phyloP scores from a whole-genome alignment of 495 filamentous ascomycete genomes.

The Letharia columbiana region DNA sequence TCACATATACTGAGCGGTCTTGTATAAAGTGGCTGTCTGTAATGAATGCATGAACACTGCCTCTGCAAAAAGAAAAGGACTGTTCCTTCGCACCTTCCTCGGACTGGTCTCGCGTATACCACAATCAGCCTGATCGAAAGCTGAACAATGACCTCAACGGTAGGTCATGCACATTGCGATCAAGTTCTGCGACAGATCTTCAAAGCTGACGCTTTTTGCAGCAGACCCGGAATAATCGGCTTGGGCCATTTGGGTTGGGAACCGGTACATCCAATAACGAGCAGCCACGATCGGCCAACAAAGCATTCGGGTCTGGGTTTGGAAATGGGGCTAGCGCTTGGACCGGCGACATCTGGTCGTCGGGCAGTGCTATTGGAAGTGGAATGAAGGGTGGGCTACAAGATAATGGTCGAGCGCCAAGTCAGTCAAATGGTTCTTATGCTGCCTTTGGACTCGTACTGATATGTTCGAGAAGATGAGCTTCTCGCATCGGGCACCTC shows the following conservation, averaged over 20 bases:
- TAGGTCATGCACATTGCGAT: slow-evolving; percentile 10
- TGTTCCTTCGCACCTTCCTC: background rate
- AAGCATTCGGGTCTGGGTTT: slow-evolving; percentile 38
- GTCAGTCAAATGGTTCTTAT: slow-evolving; percentile 10
- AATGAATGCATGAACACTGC: slow-evolving; percentile 6
- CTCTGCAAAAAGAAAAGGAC: slow-evolving; percentile 10
- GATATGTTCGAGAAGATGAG: slow-evolving; percentile 20
- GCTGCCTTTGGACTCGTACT: background rate
- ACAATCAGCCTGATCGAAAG: background rate
- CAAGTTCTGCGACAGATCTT: background rate
- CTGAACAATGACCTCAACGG: slow-evolving; percentile 24
- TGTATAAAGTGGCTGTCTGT: slow-evolving; percentile 8
- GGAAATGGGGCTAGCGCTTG: slow-evolving; percentile 43
- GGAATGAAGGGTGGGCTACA: slow-evolving; percentile 39
- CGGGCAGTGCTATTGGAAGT: slow-evolving; percentile 41
- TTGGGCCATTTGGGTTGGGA: slow-evolving; percentile 34
- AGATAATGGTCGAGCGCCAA: slow-evolving; percentile 21
- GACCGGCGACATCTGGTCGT: slow-evolving; percentile 51
- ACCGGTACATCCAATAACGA: slow-evolving; percentile 35
- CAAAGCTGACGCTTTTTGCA: slow-evolving; percentile 14
- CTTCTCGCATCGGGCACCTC: slow-evolving; percentile 1
- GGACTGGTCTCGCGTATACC: slow-evolving; percentile 7
- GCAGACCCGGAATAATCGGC: slow-evolving; percentile 27
- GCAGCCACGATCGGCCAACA: slow-evolving; percentile 33
- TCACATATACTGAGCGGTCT: slow-evolving; percentile 9